Evolutionary conservation across 345 rosid species (phyloP).

Genomic region (Brassica cretica): DNA sequence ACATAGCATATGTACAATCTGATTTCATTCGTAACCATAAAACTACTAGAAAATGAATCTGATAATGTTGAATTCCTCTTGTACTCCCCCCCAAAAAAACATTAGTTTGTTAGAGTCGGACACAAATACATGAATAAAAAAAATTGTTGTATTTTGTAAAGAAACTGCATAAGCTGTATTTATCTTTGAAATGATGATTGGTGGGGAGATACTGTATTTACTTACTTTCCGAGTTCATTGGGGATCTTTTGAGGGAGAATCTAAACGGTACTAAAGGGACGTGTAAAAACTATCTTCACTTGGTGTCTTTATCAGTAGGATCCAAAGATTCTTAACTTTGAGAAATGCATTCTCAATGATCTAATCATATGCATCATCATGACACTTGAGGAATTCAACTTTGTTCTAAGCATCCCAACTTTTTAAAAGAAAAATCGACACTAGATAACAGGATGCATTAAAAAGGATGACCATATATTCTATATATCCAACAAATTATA

Average conservation of each 20-base stretch:
- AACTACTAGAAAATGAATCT: background rate
- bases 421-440: background rate
- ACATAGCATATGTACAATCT: constrained; percentile 14
- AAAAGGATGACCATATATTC: background rate
- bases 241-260: constrained; percentile 30
- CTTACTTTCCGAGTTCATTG: constrained; percentile 29
- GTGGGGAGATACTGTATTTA: constrained; percentile 30
- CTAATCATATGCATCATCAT: constrained; percentile 6
- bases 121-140: background rate
- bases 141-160: background rate
- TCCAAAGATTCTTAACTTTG: constrained; percentile 23
- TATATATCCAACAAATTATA: background rate
- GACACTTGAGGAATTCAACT: background rate
- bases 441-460: background rate
- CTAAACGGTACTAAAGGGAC: constrained; percentile 10
- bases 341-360: constrained; percentile 12
- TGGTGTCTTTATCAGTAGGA: constrained; percentile 30
- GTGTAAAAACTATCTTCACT: constrained; percentile 40
- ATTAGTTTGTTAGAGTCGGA: background rate
- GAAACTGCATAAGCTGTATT: background rate
- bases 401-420: background rate
- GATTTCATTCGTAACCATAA: background rate
- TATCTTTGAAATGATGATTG: background rate
- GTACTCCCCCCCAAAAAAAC: background rate
- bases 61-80: background rate